These are phyloP conservation scores for Elaeis oleifera DNA, from an alignment of 202 grass and related monocot genomes.

Conservation along the genomic window DNA sequence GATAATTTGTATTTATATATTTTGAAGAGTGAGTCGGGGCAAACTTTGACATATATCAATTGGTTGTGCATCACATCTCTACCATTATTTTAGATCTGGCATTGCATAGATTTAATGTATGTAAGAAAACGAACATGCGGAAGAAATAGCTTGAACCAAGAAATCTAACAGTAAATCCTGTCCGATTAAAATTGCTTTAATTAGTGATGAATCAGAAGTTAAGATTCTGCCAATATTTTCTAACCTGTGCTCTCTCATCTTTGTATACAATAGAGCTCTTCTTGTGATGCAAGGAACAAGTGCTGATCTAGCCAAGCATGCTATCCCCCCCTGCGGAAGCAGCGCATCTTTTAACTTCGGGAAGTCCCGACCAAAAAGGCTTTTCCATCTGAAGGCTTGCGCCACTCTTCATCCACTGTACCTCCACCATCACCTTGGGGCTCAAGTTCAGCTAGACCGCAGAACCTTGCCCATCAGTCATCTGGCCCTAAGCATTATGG, in stretches of 20 bases:
- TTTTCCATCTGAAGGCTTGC: constrained; percentile 25
- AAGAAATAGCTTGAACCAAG: too few relatives aligned
- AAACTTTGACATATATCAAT: too few relatives aligned
- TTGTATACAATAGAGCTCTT: constrained; percentile 50
- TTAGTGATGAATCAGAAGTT: too few relatives aligned
- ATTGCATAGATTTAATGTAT: too few relatives aligned
- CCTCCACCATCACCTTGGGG: constrained; percentile 48
- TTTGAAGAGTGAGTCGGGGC: too few relatives aligned
- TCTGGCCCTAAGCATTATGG: constrained; percentile 56
- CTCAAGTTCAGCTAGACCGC: constrained; percentile 36
- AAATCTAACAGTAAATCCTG: too few relatives aligned
- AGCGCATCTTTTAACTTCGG: constrained; percentile 71
- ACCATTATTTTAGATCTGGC: too few relatives aligned
- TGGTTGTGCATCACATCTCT: too few relatives aligned
- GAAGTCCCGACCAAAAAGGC: constrained; percentile 53
- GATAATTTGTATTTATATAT: too few relatives aligned
- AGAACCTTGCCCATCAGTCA: constrained; percentile 34
- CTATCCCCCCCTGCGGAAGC: constrained; percentile 59
- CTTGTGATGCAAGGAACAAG: constrained; percentile 61
- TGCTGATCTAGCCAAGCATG: constrained; percentile 62
- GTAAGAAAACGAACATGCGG: too few relatives aligned
- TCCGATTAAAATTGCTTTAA: too few relatives aligned
- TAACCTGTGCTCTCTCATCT: neutral
- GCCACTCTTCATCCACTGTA: constrained; percentile 33
- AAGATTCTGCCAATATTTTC: too few relatives aligned